Evolutionary conservation across 176 grass and related monocot genomes (phyloP), one percentile per base, ranked within the genome.

Genomic region (Pharus latifolius): DNA sequence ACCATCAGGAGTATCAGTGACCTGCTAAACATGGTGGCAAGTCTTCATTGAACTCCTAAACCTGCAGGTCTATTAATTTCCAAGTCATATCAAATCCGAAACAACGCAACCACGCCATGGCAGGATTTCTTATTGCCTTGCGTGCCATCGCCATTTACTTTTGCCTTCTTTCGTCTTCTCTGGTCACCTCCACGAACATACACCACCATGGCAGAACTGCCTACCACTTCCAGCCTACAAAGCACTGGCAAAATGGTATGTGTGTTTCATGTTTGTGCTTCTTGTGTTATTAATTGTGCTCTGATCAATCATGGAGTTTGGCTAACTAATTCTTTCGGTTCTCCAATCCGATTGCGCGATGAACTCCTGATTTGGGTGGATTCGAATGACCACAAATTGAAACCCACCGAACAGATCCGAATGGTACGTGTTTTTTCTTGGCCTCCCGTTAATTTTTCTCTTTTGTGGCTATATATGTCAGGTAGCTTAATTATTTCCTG

Each of bases 241-340:
- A 83, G 69, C 84, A 92, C 69, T 96, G 92, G 92, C 83, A 89
- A 43, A 96, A 96, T 60, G 92, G 92, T 96, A 57, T 3, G 56
- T 11, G 1, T 6, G 15, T 4, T 42, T 15, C 25, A n/a, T n/a
- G n/a, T n/a, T 35, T 8, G 1, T 3, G 22, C n/a, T 38, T 13
- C 3, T 30, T 15, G 19, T 30, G 3, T 27, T 13, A 3, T 61
- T 32, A 49, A 6, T 59, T 25, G 38, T 13, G 30, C 30, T n/a
- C n/a, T n/a, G n/a, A n/a, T n/a, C 7, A 22, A 18, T 3, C 2
- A 7, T 6, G 41, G 20, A 51, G n/a, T 68, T 48, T 40, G 9
- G 23, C 28, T 82, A 70, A 44, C 19, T 18, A 5, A 22, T 24
- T 45, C 46, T 5, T 67, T 1, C 78, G 18, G 2, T 52, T 78